These are phyloP conservation scores for Fusarium fujikuroi DNA, from an alignment of 2,329 filamentous ascomycete genomes.

Conservation along the genomic window DNA sequence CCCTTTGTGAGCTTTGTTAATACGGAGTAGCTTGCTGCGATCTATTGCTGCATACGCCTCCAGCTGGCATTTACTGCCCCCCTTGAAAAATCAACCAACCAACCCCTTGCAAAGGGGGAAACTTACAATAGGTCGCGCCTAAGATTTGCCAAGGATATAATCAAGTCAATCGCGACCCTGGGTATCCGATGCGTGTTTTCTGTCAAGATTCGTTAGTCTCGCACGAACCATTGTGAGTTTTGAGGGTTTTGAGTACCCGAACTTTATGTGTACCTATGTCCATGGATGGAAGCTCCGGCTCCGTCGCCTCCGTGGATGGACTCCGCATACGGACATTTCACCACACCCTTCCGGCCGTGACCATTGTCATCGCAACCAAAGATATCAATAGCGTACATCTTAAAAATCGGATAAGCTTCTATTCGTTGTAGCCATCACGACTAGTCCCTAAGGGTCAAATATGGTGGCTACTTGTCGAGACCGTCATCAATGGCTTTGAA, in stretches of 20 bases:
- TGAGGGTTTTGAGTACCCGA: neutral
- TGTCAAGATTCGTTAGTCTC: neutral
- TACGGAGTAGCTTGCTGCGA: slow-evolving; percentile 1
- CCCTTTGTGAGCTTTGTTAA: slow-evolving; percentile 11
- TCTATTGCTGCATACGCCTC: slow-evolving; percentile 23
- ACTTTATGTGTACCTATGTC: neutral
- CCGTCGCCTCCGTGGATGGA: slow-evolving; percentile 19
- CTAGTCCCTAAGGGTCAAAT: slow-evolving; percentile 10
- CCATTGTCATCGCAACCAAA: slow-evolving; percentile 28
- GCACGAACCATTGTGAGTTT: neutral
- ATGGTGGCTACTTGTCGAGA: slow-evolving; percentile 5
- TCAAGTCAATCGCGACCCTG: slow-evolving; percentile 8
- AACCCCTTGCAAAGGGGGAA: slow-evolving; percentile 40
- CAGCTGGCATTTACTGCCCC: slow-evolving; percentile 38
- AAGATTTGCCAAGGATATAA: slow-evolving; percentile 30
- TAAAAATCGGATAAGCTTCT: slow-evolving; percentile 11
- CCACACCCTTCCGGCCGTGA: slow-evolving; percentile 9
- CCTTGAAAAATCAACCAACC: slow-evolving; percentile 32
- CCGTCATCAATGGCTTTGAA: neutral
- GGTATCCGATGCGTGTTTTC: slow-evolving; percentile 3
- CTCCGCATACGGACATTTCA: slow-evolving; percentile 17
- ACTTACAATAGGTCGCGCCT: slow-evolving; percentile 25
- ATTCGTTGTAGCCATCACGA: slow-evolving; percentile 10
- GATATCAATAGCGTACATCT: slow-evolving; percentile 17
- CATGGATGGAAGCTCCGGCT: slow-evolving; percentile 13